Evolutionary conservation across 2,329 filamentous ascomycete genomes (phyloP).

Genomic region (Setomelanomma holmii): DNA sequence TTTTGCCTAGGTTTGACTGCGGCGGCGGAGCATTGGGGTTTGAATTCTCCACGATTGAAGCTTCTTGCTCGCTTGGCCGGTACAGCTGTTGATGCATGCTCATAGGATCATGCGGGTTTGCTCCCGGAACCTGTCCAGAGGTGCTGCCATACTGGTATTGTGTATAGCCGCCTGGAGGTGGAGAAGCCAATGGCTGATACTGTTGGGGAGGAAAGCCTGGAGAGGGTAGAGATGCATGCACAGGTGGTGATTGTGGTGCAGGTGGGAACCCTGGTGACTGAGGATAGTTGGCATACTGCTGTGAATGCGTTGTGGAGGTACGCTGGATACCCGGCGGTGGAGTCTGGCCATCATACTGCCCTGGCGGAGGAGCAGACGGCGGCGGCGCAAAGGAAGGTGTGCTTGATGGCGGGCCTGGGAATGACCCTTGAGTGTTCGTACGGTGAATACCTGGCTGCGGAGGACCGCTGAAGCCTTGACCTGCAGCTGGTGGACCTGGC

Average conservation of each 20-base stretch:
- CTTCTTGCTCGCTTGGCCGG: constrained; percentile 70
- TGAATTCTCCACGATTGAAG: constrained; percentile 30
- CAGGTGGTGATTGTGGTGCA: constrained; percentile 35
- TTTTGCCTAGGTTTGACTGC: constrained; percentile 67
- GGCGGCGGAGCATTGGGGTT: constrained; percentile 29
- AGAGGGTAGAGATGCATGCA: constrained; percentile 46
- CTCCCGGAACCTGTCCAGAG: constrained; percentile 35
- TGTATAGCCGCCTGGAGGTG: constrained; percentile 64
- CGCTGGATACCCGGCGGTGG: constrained; percentile 36
- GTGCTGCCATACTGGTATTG: constrained; percentile 59
- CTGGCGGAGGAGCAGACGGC: constrained; percentile 37
- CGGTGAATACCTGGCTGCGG: constrained; percentile 41
- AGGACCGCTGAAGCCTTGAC: constrained; percentile 42
- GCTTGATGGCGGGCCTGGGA: constrained; percentile 44
- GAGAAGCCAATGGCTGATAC: constrained; percentile 42
- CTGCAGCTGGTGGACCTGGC: constrained; percentile 50
- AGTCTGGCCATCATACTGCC: constrained; percentile 28
- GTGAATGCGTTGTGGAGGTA: constrained; percentile 39
- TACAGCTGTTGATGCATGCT: constrained; percentile 73
- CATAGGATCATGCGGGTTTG: constrained; percentile 60
- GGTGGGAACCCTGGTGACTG: constrained; percentile 39
- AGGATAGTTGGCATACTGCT: constrained; percentile 51
- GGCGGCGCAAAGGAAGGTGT: constrained; percentile 50
- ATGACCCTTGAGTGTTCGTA: constrained; percentile 42
- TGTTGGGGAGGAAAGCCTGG: constrained; percentile 48